Base-by-base conservation (phyloP, 768 basidiomycete species). In the Tulasnella sp. region DNA sequence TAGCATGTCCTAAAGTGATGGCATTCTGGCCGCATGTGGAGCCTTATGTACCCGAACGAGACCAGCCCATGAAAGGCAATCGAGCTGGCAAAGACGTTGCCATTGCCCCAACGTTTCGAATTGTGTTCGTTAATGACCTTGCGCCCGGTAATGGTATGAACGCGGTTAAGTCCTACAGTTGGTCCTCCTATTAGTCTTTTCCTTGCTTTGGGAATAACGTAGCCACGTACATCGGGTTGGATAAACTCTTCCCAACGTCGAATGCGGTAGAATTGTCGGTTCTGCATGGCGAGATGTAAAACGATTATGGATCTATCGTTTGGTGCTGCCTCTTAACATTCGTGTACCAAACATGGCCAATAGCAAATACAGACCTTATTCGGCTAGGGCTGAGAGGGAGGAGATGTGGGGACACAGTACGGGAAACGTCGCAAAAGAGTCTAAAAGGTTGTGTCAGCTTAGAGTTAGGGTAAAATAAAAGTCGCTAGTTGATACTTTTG, bases 211-310 rank as follows among this genome's bases (percentile, higher is more conserved):
- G n/a, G 29, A 7, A 61, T 7, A 61, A n/a, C 46, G n/a, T 13
- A 23, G 51, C 39, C 18, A 35, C 75, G 0, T 18, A 76, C 75
- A n/a, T 76, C 75, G 23, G 75, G 75, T 69, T 76, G 75, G 23
- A 76, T 16, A 48, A 76, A 55, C 75, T 76, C 75, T 37, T 76
- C 75, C 75, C 75, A 76, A 57, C 75, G 44, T 29, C 75, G 37
- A 61, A 76, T 37, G 16, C 55, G 35, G 20, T 39, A 76, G 23
- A 44, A 32, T 23, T 42, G 44, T 20, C 55, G 29, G 10, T 55
- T 55, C 35, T 55, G 44, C 16, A 55, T 35, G 20, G 55, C 61
- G 6, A 76, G 75, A n/a, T 76, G 55, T 18, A 76, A n/a, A n/a
- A 76, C 40, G 10, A 76, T 76, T 2, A 76, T 51, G 20, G 75